Conservation (phyloP, 2,329 filamentous ascomycete species). For the Calonectria henricotiae region DNA sequence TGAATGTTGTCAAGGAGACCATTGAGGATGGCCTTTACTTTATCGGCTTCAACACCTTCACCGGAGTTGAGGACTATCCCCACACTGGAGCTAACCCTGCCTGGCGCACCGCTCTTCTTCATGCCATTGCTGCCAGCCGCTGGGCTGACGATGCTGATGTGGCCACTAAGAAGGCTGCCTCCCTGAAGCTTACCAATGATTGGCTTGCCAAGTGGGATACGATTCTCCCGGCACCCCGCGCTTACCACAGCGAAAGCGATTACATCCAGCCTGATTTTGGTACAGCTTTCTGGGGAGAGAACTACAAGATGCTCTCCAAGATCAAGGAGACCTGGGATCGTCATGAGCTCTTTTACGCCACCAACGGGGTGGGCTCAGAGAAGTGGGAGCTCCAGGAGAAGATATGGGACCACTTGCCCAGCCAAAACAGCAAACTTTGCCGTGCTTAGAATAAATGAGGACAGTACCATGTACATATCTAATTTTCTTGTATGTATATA, state of each 20-base stretch:
- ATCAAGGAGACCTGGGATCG: conserved; percentile 69
- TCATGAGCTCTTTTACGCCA: conserved; percentile 65
- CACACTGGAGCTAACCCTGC: conserved; percentile 40
- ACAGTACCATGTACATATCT: neutral
- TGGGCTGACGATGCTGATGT: conserved; percentile 36
- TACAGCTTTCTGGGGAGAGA: conserved; percentile 65
- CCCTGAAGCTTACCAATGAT: conserved; percentile 36
- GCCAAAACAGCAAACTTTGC: conserved; percentile 44
- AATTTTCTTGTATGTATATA: conserved; percentile 20
- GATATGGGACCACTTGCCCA: conserved; percentile 42
- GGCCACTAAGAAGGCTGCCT: conserved; percentile 36
- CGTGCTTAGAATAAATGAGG: conserved; percentile 16
- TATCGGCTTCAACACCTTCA: conserved; percentile 41
- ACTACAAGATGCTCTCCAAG: conserved; percentile 60
- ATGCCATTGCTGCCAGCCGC: conserved; percentile 38
- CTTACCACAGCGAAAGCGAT: conserved; percentile 70
- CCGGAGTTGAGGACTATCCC: conserved; percentile 37
- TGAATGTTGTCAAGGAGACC: conserved; percentile 38
- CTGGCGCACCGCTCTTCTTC: conserved; percentile 39
- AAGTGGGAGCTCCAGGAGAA: conserved; percentile 61
- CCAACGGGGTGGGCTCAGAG: conserved; percentile 68
- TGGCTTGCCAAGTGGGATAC: conserved; percentile 39
- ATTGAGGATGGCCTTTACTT: conserved; percentile 41
- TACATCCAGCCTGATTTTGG: conserved; percentile 65
- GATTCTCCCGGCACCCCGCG: conserved; percentile 60